These are phyloP conservation scores for Catenaria anguillulae DNA, from an alignment of 371 early-diverging fungal species.

Conservation along the genomic window DNA sequence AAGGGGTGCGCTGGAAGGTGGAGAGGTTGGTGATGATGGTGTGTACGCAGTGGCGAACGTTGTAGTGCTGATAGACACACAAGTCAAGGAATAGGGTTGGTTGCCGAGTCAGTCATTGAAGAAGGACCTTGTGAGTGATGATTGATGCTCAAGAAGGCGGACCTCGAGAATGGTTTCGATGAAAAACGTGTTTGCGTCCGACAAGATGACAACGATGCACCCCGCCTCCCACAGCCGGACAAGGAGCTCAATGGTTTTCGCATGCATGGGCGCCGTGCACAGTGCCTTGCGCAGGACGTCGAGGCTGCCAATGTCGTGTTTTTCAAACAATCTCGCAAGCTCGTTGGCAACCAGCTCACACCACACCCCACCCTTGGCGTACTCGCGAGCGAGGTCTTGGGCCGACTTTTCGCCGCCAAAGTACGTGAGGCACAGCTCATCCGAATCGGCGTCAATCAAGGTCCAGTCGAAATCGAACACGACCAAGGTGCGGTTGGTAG, in stretches of 20 bases:
- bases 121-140: not conserved
- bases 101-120: too few species aligned
- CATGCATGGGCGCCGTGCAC: not conserved
- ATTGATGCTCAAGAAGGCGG: too few species aligned
- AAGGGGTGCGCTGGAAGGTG: not conserved
- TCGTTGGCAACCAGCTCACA: not conserved
- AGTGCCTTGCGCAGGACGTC: not conserved
- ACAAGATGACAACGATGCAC: not conserved
- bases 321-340: not conserved
- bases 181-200: conserved; percentile 6
- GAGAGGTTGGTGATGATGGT: not conserved
- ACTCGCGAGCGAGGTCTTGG: not conserved
- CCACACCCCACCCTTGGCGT: conserved; percentile 1
- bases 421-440: not conserved
- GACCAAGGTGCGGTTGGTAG: too few species aligned
- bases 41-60: not conserved
- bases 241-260: not conserved
- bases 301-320: not conserved
- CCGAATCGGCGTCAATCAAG: conserved; percentile 4
- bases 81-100: not conserved
- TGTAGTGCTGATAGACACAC: too few species aligned
- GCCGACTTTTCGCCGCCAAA: not conserved
- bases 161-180: not conserved
- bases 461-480: conserved; percentile 6
- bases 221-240: not conserved